phyloP scores from a whole-genome alignment of 169 alveolate genomes.

The Plasmodium sp. region DNA sequence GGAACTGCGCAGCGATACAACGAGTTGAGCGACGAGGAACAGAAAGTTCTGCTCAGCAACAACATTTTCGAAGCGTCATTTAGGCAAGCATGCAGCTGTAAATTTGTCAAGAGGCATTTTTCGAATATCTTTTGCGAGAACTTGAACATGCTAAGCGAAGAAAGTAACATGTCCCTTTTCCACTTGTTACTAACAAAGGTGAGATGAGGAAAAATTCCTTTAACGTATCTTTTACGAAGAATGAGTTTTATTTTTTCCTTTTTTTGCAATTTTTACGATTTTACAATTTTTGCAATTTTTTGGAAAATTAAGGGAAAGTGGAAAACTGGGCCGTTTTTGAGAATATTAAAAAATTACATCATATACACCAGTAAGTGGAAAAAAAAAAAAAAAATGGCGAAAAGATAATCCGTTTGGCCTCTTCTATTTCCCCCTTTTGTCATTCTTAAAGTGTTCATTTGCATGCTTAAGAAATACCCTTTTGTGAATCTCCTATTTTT shows the following conservation, averaged over 20 bases:
- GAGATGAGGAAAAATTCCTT: neutral
- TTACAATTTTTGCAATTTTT: neutral
- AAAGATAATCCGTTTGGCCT: neutral
- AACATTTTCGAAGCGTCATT: conserved; percentile 20
- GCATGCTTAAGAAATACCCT: neutral
- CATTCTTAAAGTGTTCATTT: neutral
- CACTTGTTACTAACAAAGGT: conserved; percentile 27
- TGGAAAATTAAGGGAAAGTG: conserved; percentile 12
- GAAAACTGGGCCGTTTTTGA: conserved; percentile 28
- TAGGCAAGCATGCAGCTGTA: conserved; percentile 16
- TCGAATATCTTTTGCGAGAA: conserved; percentile 22
- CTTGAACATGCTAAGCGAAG: conserved; percentile 9
- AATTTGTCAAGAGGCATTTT: conserved; percentile 24
- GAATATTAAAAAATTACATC: conserved; percentile 21
- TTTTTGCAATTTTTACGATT: neutral
- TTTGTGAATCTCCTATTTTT: neutral
- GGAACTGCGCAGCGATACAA: conserved; percentile 18
- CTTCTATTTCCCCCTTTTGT: neutral
- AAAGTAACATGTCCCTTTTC: conserved; percentile 3
- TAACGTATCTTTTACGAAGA: neutral
- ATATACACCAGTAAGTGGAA: conserved; percentile 1
- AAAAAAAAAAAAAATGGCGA: neutral
- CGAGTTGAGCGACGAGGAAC: conserved; percentile 58
- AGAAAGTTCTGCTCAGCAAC: neutral
- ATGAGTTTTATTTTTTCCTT: neutral